Base-by-base conservation (phyloP, 192 early-diverging fungal genomes). In the Umbelopsis sp. region DNA sequence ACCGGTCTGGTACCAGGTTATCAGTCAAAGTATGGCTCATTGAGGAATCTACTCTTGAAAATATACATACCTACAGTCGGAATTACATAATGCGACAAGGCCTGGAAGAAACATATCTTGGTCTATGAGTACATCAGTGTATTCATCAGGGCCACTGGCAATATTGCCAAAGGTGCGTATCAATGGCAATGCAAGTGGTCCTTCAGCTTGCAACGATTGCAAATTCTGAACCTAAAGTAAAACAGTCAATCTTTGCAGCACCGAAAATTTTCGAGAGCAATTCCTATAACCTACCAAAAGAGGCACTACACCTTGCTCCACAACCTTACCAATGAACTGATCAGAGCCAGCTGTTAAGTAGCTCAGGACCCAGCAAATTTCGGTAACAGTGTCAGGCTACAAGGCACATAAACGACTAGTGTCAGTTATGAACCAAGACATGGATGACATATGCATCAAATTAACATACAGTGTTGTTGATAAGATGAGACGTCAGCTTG, bases 101-200 rank as follows among this genome's bases (percentile, higher is more conserved):
- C 72, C 47, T 3, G 75, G 37, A 37, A 92, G 67, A 70, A 92
- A 89, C 10, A 72, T 75, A 4, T 72, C 67, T 30, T 84, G 79
- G 11, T 72, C 22, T 6, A 90, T 77, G 21, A 88, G 61, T 3
- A 61, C 67, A 33, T 81, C 80, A 3, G 86, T 87, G 27, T 88
- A 82, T 8, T 83, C 79, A 71, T 92, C 91, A 9, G 84, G 83
- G 4, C 85, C 84, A 15, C 87, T 87, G 1, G 88, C 86, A 72
- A 92, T 81, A 68, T 90, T 91, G 18, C 91, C 91, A 23, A 91
- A 72, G 4, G 88, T 86, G 20, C 91, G 84, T 9, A 91, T 79
- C 20, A 89, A 74, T 2, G 91, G 89, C 8, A 92, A 80, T 11
- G 76, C 79, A 7, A 81, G 44, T 23, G 81, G 71, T 4, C 80